Evolutionary conservation across 768 basidiomycete genomes (phyloP).

Genomic region (Dacryopinax spathularia): DNA sequence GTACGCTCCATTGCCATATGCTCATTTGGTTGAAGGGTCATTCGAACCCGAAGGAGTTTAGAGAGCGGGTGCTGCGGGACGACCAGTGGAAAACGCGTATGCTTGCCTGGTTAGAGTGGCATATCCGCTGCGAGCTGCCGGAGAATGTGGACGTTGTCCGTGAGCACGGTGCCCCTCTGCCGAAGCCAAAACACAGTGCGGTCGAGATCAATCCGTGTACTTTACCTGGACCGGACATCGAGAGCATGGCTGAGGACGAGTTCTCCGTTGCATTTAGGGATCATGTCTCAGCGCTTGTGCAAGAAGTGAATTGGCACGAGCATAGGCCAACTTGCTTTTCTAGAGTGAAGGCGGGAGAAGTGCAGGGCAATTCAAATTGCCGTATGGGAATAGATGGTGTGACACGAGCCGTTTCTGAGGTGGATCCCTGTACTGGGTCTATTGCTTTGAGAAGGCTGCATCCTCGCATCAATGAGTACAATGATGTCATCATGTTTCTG

Average conservation of each 20-base stretch:
- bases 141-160: not conserved
- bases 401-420: conserved; percentile 2
- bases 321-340: not conserved
- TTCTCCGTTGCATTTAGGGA: conserved; percentile 2
- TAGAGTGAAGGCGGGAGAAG: not conserved
- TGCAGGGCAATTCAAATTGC: not conserved
- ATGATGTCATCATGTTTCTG: conserved; percentile 25
- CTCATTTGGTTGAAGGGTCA: conserved; percentile 28
- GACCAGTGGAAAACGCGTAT: conserved; percentile 13
- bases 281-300: conserved; percentile 20
- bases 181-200: conserved; percentile 10
- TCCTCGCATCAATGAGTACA: conserved; percentile 33
- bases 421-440: conserved; percentile 16
- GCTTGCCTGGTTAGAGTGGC: conserved; percentile 19
- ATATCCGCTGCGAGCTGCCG: conserved; percentile 18
- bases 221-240: conserved; percentile 5
- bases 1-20: conserved; percentile 31
- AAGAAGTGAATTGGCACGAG: conserved; percentile 23
- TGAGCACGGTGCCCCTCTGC: not conserved
- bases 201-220: conserved; percentile 11
- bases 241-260: not conserved
- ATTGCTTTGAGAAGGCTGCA: conserved; percentile 24
- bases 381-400: not conserved
- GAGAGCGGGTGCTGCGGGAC: conserved; percentile 11
- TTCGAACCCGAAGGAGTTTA: conserved; percentile 23